Percentiles rank a stretch among this genome's conserved stretches.
These are phyloP conservation scores for Solanum lycopersicoides DNA, from an alignment of 257 asterid genomes.

Conservation along the genomic window DNA sequence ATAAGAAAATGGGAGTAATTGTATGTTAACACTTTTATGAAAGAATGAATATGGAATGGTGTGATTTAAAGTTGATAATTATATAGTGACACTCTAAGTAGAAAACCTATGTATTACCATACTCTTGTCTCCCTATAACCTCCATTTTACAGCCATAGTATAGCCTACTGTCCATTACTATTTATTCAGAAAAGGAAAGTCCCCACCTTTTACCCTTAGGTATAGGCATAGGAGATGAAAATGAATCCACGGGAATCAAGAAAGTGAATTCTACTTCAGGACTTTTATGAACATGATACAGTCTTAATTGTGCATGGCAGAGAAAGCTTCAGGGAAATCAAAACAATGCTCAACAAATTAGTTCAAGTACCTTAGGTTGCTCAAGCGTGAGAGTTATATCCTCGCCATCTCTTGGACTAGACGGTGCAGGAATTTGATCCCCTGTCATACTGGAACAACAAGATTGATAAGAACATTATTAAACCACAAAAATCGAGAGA, in stretches of 20 bases:
- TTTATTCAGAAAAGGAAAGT: neutral
- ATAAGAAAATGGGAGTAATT: neutral
- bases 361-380: conserved; percentile 54
- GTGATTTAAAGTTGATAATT: neutral
- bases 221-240: neutral
- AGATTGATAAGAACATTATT: conserved; percentile 40
- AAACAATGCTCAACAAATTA: conserved; percentile 4
- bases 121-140: neutral
- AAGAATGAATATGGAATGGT: neutral
- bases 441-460: conserved; percentile 76
- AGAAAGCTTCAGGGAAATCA: neutral
- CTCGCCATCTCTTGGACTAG: conserved; percentile 92
- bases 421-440: conserved; percentile 78
- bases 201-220: neutral
- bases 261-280: neutral
- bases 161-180: neutral
- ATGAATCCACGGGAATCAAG: neutral
- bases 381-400: conserved; percentile 44
- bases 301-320: neutral
- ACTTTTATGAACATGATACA: neutral
- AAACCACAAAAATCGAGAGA: conserved; percentile 60
- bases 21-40: neutral
- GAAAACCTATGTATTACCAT: neutral
- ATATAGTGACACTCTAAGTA: neutral
- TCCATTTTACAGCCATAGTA: neutral